Evolutionary conservation across 768 basidiomycete species (phyloP).

Genomic region (Hemileccinum rubropunctum): DNA sequence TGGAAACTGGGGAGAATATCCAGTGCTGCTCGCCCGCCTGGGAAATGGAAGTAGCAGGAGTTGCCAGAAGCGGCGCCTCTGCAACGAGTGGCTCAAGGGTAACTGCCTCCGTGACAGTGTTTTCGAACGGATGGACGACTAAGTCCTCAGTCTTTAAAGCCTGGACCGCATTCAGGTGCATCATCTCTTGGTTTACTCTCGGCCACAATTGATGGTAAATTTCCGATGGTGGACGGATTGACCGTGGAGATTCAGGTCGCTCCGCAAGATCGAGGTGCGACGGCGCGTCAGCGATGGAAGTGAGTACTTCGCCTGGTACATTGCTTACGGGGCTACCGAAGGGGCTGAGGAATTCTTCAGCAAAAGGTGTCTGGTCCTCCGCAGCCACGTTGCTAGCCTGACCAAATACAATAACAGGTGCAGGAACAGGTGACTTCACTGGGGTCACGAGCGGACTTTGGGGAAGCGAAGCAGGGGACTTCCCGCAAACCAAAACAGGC

Average conservation of each 20-base stretch:
- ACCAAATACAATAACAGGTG: neutral
- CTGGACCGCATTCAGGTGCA: conserved; percentile 26
- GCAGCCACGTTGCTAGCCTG: neutral
- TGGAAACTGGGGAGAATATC: conserved; percentile 3
- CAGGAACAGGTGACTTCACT: neutral
- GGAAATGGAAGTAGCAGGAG: conserved; percentile 14
- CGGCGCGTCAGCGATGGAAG: neutral
- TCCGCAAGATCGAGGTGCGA: conserved; percentile 10
- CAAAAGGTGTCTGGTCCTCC: conserved; percentile 1
- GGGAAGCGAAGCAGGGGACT: neutral
- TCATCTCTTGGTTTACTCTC: conserved; percentile 36
- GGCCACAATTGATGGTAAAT: conserved; percentile 33
- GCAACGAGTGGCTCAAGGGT: conserved; percentile 28
- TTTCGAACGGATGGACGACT: neutral
- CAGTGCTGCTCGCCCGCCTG: neutral
- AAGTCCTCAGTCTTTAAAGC: neutral
- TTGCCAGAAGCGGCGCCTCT: conserved; percentile 28
- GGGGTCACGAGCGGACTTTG: neutral
- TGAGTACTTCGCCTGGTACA: neutral
- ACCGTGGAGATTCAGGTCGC: conserved; percentile 4
- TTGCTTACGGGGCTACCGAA: conserved; percentile 16
- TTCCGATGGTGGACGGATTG: conserved; percentile 13
- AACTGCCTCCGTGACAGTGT: neutral
- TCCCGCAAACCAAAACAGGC: neutral
- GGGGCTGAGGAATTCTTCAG: conserved; percentile 27